phyloP scores from a whole-genome alignment of 257 asterid species.

The Solanum chiquidenum region DNA sequence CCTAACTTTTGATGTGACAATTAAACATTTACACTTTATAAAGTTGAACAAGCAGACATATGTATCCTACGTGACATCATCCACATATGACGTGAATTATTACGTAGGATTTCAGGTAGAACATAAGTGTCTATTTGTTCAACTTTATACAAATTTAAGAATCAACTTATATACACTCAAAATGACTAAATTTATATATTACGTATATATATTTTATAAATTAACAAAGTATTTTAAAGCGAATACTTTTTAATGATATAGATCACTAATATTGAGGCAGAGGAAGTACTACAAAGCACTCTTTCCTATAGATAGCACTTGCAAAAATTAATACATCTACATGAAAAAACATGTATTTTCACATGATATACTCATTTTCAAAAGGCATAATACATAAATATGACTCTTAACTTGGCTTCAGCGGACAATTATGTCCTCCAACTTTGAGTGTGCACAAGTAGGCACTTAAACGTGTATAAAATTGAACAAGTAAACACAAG shows the following conservation, averaged over 20 bases:
- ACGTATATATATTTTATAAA: not conserved
- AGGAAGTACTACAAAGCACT: not conserved
- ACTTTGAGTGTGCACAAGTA: no score
- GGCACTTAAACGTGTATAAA: no score
- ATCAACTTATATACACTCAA: no score
- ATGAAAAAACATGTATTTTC: not conserved
- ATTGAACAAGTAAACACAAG: no score
- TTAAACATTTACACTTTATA: no score
- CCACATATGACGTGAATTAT: no score
- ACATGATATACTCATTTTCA: not conserved
- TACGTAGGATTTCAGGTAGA: accelerated
- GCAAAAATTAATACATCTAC: not conserved
- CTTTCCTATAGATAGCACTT: not conserved
- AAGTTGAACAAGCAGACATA: no score
- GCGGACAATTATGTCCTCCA: no score
- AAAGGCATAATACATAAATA: not conserved
- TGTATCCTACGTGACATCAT: not conserved
- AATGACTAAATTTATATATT: not conserved
- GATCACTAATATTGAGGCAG: not conserved
- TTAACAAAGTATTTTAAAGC: not conserved
- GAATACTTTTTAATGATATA: not conserved
- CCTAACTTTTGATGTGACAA: not conserved
- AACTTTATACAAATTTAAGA: no score
- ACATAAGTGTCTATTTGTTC: no score
- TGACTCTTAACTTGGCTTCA: no score